Percentiles rank a stretch among this genome's conserved stretches.
Evolutionary conservation across 2,329 filamentous ascomycete genomes (phyloP).

Genomic region (Claviceps lovelessii): DNA sequence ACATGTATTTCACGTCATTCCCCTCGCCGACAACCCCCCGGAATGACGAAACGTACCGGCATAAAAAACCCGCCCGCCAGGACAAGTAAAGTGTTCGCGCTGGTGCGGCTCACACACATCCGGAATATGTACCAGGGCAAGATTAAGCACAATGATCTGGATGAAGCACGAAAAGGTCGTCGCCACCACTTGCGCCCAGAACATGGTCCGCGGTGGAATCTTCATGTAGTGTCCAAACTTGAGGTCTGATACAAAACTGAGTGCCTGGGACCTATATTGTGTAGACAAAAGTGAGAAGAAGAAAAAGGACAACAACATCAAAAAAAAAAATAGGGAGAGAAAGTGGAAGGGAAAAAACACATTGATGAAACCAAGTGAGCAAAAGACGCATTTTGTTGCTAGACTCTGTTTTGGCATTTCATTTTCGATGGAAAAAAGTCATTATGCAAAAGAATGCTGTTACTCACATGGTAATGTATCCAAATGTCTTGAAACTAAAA

Average conservation of each 20-base stretch:
- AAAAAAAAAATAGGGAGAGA: too few species aligned
- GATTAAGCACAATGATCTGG: slow-evolving; percentile 50
- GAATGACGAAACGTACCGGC: slow-evolving; percentile 26
- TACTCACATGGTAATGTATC: slow-evolving; percentile 42
- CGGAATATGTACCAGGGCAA: slow-evolving; percentile 45
- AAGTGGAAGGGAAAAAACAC: too few species aligned
- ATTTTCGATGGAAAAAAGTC: too few species aligned
- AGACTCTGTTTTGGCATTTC: background rate
- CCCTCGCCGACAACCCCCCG: background rate
- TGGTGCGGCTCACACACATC: slow-evolving; percentile 47
- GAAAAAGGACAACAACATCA: too few species aligned
- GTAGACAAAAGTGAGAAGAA: too few species aligned
- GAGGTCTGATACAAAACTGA: slow-evolving; percentile 50
- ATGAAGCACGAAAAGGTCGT: slow-evolving; percentile 53
- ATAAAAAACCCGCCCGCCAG: slow-evolving; percentile 50
- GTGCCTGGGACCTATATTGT: slow-evolving; percentile 36
- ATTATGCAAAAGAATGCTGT: background rate
- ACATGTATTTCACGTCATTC: background rate
- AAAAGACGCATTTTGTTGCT: slow-evolving; percentile 5
- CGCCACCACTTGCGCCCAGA: slow-evolving; percentile 50
- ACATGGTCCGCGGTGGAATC: slow-evolving; percentile 52
- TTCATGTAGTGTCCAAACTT: slow-evolving; percentile 66
- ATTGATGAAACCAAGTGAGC: background rate
- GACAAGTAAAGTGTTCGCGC: slow-evolving; percentile 46
- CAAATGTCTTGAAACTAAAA: slow-evolving; percentile 45